Base-by-base conservation (phyloP, 228 moss, liverwort and hornwort genomes). In the Sphagnum magellanicum region DNA sequence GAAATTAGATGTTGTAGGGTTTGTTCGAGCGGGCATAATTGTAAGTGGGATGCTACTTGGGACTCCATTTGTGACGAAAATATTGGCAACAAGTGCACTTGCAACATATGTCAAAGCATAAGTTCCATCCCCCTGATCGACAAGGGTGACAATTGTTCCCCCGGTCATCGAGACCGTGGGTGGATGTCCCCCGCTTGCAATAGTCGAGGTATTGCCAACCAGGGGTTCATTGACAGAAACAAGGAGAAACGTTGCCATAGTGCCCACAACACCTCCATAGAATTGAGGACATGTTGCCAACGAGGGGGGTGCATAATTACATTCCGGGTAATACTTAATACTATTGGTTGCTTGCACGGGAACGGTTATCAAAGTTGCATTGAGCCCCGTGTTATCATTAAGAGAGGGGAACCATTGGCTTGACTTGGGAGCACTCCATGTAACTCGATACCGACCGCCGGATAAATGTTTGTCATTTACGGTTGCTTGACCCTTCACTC, bases 381-480 rank as follows among this genome's bases (percentile, higher is more conserved):
- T 63, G 50, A 75, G 82, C 4, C 53, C 55, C 12, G 67, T 7
- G 70, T 78, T 0, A 52, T 78, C 78, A 64, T 49, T 78, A 6
- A 78, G 32, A 2, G 3, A 0, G 32, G 32, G 32, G 0, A 2
- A 32, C 32, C 32, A 32, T 2, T 32, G 3, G 32, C 32, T 32
- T 32, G 9, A 87, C 53, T 70, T 74, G 71, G 51, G 79, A 47
- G 81, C 81, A 65, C 79, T 84, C 84, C 84, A 87, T 14, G 75
- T 79, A 0, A 87, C 81, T 66, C 59, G 55, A 63, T 84, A 84
- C 68, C 81, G 67, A 1, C 87, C 84, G 10, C 79, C 75, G 6
- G 78, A 81, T 49, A 59, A 75, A 59, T 87, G 84, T 50, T 78
- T 76, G 49, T 87, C 84, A 14, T 81, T 83, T 50, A 87, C 66